A percentile compares a stretch with the other conserved stretches of the same genome.
Evolutionary conservation across 2,329 filamentous ascomycete species (phyloP).

Genomic region (Cladosporium halotolerans): DNA sequence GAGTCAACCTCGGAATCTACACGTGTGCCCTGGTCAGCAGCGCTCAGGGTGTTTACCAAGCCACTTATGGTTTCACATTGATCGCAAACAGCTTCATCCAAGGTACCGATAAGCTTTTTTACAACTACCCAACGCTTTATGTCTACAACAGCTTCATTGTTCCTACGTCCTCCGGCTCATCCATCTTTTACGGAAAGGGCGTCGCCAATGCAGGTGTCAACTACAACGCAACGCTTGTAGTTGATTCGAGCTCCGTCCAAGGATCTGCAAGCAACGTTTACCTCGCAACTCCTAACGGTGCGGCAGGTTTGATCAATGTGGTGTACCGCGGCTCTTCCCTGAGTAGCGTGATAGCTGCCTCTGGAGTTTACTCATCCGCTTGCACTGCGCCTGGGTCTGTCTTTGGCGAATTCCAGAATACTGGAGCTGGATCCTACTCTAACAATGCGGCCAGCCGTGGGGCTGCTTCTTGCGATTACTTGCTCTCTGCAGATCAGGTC

Average conservation of each 20-base stretch:
- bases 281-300: conserved; percentile 38
- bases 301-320: conserved; percentile 32
- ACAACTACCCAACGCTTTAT: conserved; percentile 37
- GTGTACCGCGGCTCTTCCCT: conserved; percentile 38
- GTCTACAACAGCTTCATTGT: conserved; percentile 41
- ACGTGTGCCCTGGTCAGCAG: conserved; percentile 38
- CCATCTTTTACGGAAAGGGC: conserved; percentile 21
- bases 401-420: conserved; percentile 40
- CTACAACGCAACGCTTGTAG: conserved; percentile 12
- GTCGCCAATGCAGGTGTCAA: not conserved
- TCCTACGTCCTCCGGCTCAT: conserved; percentile 22
- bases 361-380: conserved; percentile 31
- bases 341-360: conserved; percentile 33
- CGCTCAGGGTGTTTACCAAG: conserved; percentile 27
- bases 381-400: conserved; percentile 19
- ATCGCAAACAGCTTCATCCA: conserved; percentile 43
- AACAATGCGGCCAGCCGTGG: conserved; percentile 31
- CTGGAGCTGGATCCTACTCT: conserved; percentile 36
- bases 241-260: conserved; percentile 9
- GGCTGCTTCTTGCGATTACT: conserved; percentile 28
- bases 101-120: conserved; percentile 39
- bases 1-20: conserved; percentile 40
- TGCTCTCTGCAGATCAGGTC: conserved; percentile 31
- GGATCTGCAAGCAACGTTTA: conserved; percentile 32
- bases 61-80: conserved; percentile 28